Evolutionary conservation across 768 basidiomycete species (phyloP), one percentile per base, ranked within the genome.

Genomic region (Fistulinella prunicolor): DNA sequence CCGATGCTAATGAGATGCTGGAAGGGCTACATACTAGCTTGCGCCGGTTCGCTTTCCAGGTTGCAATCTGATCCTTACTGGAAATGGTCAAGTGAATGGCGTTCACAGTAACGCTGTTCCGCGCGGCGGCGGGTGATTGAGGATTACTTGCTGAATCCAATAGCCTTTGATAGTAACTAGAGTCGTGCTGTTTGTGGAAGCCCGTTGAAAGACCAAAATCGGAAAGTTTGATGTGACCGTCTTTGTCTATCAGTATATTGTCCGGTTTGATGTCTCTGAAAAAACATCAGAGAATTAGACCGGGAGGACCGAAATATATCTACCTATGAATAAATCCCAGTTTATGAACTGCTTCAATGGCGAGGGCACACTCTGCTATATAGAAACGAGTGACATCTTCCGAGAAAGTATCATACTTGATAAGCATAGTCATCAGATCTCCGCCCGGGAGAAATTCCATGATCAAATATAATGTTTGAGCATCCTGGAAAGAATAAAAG

Each of bases 361-460:
- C 95, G 21, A 98, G 78, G 51, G 97, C 90, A 66, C 94, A 96
- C 69, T 99, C 95, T 21, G 95, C 95, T 83, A 99, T 96, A 69
- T 99, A 99, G 71, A 99, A 97, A 49, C 95, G 85, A 24, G 93
- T 94, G 30, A 98, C 95, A 64, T 98, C 95, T 69, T 98, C 96
- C 7, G 91, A 92, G 73, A 98, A 98, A 8, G 95, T 89, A 67
- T 97, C 95, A 69, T 99, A 98, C 70, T 97, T 98, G 86, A 99
- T 99, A 58, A 99, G 75, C 95, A 98, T 99, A 10, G 96, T 97
- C 95, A 99, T 98, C 54, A 99, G 75, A 66, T 99, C 95, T 16
- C 95, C 95, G 37, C 95, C 95, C 29, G 82, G 81, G 35, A 83
- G 75, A 69, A 86, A 88, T 70, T 88, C 86, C 95, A 99, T 99